A percentile compares a stretch with the other conserved stretches of the same genome.
Evolutionary conservation across 768 basidiomycete genomes (phyloP).

Genomic region (Xerocomellus chrysenteron): DNA sequence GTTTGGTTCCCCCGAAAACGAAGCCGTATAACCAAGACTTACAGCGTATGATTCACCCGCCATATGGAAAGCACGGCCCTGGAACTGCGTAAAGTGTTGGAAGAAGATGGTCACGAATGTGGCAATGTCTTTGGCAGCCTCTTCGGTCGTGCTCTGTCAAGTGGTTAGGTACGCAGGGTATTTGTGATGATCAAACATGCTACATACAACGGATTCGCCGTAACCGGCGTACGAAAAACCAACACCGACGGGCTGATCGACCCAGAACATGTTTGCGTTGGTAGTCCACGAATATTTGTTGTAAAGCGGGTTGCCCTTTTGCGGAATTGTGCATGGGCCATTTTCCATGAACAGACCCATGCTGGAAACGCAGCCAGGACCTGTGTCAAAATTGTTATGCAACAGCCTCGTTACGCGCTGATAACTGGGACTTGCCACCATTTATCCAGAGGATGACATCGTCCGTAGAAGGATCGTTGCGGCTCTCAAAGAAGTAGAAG

Average conservation of each 20-base stretch:
- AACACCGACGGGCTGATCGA: slow-evolving; percentile 41
- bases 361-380: slow-evolving; percentile 53
- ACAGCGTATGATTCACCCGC: slow-evolving; percentile 56
- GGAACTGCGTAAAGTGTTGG: slow-evolving; percentile 65
- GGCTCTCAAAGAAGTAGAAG: slow-evolving; percentile 74
- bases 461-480: slow-evolving; percentile 53
- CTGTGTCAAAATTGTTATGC: slow-evolving; percentile 6
- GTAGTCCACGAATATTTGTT: slow-evolving; percentile 54
- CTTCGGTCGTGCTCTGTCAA: slow-evolving; percentile 53
- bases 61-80: slow-evolving; percentile 59
- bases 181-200: slow-evolving; percentile 6
- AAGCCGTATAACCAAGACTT: neutral
- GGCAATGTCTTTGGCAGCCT: slow-evolving; percentile 64
- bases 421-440: slow-evolving; percentile 44
- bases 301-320: slow-evolving; percentile 44
- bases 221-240: slow-evolving; percentile 45
- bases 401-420: neutral
- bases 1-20: neutral
- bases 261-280: slow-evolving; percentile 50
- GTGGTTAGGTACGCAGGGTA: neutral
- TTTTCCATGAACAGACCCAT: slow-evolving; percentile 66
- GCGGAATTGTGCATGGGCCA: slow-evolving; percentile 17
- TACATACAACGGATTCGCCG: slow-evolving; percentile 35
- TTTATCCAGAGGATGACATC: slow-evolving; percentile 55
- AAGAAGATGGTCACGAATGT: slow-evolving; percentile 71